Percentiles rank a stretch among this genome's conserved stretches.
phyloP scores from a whole-genome alignment of 768 basidiomycete genomes.

The Scleroderma bovista region DNA sequence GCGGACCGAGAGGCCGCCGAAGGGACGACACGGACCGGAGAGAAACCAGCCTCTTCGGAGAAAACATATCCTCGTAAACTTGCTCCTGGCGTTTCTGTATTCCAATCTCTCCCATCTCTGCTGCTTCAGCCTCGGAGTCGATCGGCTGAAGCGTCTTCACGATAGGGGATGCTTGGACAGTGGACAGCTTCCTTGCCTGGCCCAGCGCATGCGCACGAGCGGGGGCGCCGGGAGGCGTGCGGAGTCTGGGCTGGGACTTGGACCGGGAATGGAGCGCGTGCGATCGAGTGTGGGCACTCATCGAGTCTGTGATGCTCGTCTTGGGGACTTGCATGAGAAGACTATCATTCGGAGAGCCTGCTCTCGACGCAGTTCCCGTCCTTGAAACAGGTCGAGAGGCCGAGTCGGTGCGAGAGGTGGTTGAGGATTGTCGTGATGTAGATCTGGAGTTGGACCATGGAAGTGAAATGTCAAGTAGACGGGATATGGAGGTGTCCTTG shows the following conservation, averaged over 20 bases:
- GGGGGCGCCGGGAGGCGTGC: slow-evolving; percentile 3
- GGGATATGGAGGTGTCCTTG: slow-evolving; percentile 23
- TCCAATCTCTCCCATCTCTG: neutral
- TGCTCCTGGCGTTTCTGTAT: slow-evolving; percentile 5
- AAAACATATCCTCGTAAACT: slow-evolving; percentile 10
- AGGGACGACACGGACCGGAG: slow-evolving; percentile 19
- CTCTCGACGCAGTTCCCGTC: neutral
- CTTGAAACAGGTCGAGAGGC: slow-evolving; percentile 17
- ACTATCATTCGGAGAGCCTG: neutral
- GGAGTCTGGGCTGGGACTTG: slow-evolving; percentile 33
- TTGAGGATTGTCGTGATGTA: slow-evolving; percentile 8
- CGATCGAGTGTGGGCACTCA: slow-evolving; percentile 3
- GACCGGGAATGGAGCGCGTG: slow-evolving; percentile 20
- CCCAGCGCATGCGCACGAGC: neutral
- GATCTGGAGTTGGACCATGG: slow-evolving; percentile 28
- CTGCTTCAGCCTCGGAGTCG: slow-evolving; percentile 3
- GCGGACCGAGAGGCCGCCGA: slow-evolving; percentile 18
- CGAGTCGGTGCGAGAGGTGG: slow-evolving; percentile 9
- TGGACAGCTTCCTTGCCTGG: slow-evolving; percentile 23
- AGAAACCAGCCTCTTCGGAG: slow-evolving; percentile 3
- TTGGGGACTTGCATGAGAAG: neutral
- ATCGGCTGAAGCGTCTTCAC: slow-evolving; percentile 12
- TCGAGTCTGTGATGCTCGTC: neutral
- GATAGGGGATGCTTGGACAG: slow-evolving; percentile 25
- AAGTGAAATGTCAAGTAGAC: slow-evolving; percentile 29